Percentiles rank a stretch among this genome's conserved stretches.
phyloP scores from a whole-genome alignment of 2,329 filamentous ascomycete species.

The Sporothrix protearum region DNA sequence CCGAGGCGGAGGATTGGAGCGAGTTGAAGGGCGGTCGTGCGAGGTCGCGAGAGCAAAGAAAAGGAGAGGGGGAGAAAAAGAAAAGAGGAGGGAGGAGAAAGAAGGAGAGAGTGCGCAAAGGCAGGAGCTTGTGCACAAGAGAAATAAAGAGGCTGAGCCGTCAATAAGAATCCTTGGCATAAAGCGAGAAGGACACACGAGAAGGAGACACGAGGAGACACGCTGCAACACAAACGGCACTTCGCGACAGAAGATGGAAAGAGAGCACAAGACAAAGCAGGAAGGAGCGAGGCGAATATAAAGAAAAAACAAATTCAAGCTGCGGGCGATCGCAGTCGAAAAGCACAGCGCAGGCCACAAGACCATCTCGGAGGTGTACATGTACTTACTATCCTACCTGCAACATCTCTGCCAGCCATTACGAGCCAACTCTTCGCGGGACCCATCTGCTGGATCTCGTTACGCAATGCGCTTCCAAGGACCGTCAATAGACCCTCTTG shows the following conservation, averaged over 20 bases:
- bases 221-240: neutral
- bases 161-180: neutral
- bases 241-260: neutral
- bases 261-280: neutral
- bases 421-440: neutral
- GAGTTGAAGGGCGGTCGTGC: neutral
- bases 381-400: too few relatives aligned
- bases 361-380: neutral
- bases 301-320: neutral
- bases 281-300: neutral
- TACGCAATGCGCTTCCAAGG: slow-evolving; percentile 7
- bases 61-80: neutral
- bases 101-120: neutral
- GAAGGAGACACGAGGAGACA: too few relatives aligned
- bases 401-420: neutral
- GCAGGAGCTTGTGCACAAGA: neutral
- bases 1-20: neutral
- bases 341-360: neutral
- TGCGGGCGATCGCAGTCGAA: neutral
- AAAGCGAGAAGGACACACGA: neutral
- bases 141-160: neutral
- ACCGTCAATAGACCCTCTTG: neutral
- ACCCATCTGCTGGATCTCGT: neutral
- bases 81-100: neutral
- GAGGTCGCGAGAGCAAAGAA: neutral